phyloP scores from a whole-genome alignment of 331 rosid genomes.

The Ulmus americana region DNA sequence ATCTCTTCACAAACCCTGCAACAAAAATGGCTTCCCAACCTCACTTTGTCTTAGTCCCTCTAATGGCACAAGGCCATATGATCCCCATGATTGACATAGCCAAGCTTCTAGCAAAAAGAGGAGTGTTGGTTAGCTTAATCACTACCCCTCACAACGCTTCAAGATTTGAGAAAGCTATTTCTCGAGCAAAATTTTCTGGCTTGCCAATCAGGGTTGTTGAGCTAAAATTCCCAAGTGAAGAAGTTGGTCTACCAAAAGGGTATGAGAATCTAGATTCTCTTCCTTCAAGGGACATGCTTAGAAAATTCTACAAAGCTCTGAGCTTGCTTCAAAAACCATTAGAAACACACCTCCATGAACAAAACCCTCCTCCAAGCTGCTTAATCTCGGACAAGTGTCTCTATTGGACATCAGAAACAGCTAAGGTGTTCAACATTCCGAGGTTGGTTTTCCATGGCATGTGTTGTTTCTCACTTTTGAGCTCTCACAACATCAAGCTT shows the following conservation, averaged over 20 bases:
- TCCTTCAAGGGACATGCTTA: slow-evolving; percentile 18
- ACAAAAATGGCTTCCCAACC: slow-evolving; percentile 18
- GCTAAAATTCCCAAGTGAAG: slow-evolving; percentile 26
- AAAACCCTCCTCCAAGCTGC: slow-evolving; percentile 25
- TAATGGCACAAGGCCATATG: slow-evolving; percentile 32
- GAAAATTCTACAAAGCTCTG: slow-evolving; percentile 17
- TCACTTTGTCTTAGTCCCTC: slow-evolving; percentile 36
- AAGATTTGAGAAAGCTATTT: slow-evolving; percentile 12
- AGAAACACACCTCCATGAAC: slow-evolving; percentile 3
- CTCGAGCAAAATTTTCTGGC: slow-evolving; percentile 19
- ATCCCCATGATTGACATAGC: slow-evolving; percentile 37
- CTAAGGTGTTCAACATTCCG: slow-evolving; percentile 20
- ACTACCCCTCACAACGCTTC: slow-evolving; percentile 25
- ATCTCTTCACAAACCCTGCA: too few relatives aligned
- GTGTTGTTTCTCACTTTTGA: slow-evolving; percentile 22
- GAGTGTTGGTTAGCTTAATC: slow-evolving; percentile 4
- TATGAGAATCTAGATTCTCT: slow-evolving; percentile 29
- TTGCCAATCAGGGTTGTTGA: slow-evolving; percentile 19
- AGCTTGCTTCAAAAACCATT: slow-evolving; percentile 1
- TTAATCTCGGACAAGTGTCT: slow-evolving; percentile 23
- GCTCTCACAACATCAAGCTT: neutral
- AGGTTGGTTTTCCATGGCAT: slow-evolving; percentile 22
- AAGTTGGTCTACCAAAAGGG: slow-evolving; percentile 31
- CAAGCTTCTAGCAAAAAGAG: slow-evolving; percentile 8
- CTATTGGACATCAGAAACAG: slow-evolving; percentile 19